Conservation (phyloP, 495 filamentous ascomycete genomes). For the Xylaria sp. region DNA sequence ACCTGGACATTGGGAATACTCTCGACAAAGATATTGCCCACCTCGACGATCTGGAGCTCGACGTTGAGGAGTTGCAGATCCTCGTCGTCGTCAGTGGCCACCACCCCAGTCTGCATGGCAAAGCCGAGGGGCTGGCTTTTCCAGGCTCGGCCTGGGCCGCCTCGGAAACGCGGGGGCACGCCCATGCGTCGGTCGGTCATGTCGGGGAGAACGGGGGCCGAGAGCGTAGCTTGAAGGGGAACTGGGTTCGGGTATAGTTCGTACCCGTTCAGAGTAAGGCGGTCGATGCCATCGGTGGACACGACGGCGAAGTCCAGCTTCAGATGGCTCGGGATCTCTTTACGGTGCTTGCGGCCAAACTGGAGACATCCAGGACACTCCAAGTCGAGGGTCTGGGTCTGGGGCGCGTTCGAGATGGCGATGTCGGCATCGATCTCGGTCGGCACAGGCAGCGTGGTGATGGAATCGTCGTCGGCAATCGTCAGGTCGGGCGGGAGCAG, state of each 20-base stretch:
- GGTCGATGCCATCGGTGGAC: constrained; percentile 39
- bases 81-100: constrained; percentile 40
- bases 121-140: constrained; percentile 48
- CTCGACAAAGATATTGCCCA: constrained; percentile 53
- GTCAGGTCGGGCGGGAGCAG: constrained; percentile 39
- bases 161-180: constrained; percentile 29
- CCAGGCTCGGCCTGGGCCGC: constrained; percentile 22
- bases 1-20: constrained; percentile 55
- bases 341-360: constrained; percentile 33
- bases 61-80: constrained; percentile 50
- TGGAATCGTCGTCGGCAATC: constrained; percentile 31
- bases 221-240: constrained; percentile 37
- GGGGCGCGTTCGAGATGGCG: constrained; percentile 24
- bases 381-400: constrained; percentile 41
- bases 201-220: constrained; percentile 36
- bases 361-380: constrained; percentile 53
- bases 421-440: constrained; percentile 28
- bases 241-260: constrained; percentile 51
- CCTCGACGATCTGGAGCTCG: constrained; percentile 57
- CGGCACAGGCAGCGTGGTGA: constrained; percentile 40
- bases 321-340: constrained; percentile 47
- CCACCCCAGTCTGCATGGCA: constrained; percentile 38
- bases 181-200: constrained; percentile 29
- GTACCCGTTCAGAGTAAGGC: constrained; percentile 52
- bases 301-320: constrained; percentile 50